These are phyloP conservation scores for Skeletonema menzelii DNA, from an alignment of 108 stramenopile genomes.

Conservation along the genomic window DNA sequence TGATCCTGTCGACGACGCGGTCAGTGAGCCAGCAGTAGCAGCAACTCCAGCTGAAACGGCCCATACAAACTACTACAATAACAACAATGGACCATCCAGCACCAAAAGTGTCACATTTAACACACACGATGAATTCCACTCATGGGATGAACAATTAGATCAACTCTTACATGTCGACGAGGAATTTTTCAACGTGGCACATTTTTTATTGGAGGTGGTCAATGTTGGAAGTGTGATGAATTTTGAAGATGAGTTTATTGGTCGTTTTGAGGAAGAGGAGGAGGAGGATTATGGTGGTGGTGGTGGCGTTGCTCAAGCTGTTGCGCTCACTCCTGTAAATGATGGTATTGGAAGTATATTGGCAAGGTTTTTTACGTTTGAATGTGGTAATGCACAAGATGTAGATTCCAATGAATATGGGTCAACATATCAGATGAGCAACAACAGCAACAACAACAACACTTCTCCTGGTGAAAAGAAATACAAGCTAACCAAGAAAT, in stretches of 20 bases:
- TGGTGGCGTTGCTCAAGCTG: too few relatives aligned
- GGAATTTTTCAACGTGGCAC: constrained; percentile 28
- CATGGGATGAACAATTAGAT: constrained; percentile 41
- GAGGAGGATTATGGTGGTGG: neutral
- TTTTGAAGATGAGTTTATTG: neutral
- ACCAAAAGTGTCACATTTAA: constrained; percentile 21
- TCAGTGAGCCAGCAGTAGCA: neutral
- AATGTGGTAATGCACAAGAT: neutral
- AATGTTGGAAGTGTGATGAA: neutral
- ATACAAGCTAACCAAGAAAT: constrained; percentile 26
- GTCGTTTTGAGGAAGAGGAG: neutral
- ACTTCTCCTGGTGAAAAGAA: neutral
- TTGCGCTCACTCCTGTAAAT: neutral
- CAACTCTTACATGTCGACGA: constrained; percentile 32
- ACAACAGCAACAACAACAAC: neutral
- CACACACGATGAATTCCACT: constrained; percentile 34
- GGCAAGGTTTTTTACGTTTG: neutral
- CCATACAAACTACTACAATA: neutral
- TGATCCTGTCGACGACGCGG: too few relatives aligned
- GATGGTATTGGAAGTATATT: neutral
- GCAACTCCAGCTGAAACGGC: neutral
- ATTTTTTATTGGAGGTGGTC: constrained; percentile 27
- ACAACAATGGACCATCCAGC: neutral
- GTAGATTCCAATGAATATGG: neutral
- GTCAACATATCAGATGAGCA: neutral